Base-by-base conservation (phyloP, 805 yeast species). In the Starmerella sirachaensis region DNA sequence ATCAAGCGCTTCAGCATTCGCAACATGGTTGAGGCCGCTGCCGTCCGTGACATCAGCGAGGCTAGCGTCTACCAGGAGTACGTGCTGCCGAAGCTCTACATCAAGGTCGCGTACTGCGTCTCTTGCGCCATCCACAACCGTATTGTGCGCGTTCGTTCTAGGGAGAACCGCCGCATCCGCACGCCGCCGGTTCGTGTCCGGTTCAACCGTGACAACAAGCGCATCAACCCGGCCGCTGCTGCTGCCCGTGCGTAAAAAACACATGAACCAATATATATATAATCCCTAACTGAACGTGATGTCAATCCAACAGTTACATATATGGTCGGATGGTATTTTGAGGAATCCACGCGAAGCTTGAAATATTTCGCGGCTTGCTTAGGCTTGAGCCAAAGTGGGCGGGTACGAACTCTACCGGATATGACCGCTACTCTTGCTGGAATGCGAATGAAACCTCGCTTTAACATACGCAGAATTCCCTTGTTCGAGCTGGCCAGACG, bases 41-140 rank as follows among this genome's bases (percentile, higher is more conserved):
- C 98, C 63, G 93, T 91, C 65, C 86, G 99, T 79, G 99, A 91
- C 72, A 76, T 91, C 70, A 82, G 94, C 60, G 99, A 91, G 74
- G 98, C 98, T 61, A 86, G 96, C 47, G 97, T 91, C 62, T 91
- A 91, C 81, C 75, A 82, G 62, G 98, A 91, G 77, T 91, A 91
- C 76, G 97, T 94, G 64, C 74, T 91, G 62, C 99, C 99, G 73
- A 91, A 91, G 80, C 80, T 91, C 65, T 91, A 88, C 93, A 82
- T 91, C 84, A 91, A 91, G 78, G 78, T 88, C 69, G 96, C 88
- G 79, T 91, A 91, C 91, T 91, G 99, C 80, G 91, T 91, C 60
- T 91, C 98, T 51, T 91, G 99, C 74, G 99, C 99, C 61, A 88
- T 91, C 61, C 99, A 91, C 78, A 93, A 95, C 71, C 91, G 94